Base-by-base conservation (phyloP, 106 monocot genomes). In the Phalaenopsis equestris region DNA sequence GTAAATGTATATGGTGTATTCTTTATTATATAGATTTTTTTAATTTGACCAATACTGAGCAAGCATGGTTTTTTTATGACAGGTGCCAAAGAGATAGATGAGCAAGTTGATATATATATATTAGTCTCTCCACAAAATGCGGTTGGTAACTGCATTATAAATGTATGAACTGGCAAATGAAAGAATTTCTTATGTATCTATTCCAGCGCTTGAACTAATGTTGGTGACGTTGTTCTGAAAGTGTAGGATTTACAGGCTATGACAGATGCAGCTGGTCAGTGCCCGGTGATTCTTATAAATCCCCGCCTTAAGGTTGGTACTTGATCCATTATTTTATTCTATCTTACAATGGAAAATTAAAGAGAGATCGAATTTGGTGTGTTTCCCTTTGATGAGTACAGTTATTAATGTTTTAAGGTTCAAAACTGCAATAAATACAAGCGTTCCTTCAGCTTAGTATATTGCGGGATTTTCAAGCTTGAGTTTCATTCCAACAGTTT, bases 261-360 rank as follows among this genome's bases (percentile, higher is more conserved):
- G 97, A 94, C 92, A 21, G 84, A 87, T 82, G 90, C 94, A 73
- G 97, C 94, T 73, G 97, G 97, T 72, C 64, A 74, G 81, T 88
- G 97, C 58, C 97, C 97, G 47, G 97, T 97, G 37, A 97, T 97
- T 84, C 89, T 97, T n/a, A 83, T 97, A 4, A 97, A 97, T 89
- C 97, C 97, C 23, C 94, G 94, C 11, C 90, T 97, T 11, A 94
- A 97, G 97, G 94, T 97, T 77, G 78, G 72, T 39, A 38, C 9
- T 39, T 72, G 36, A 37, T 72, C 15, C 36, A 14, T 72, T 6
- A n/a, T 21, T 64, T 64, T 0, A 30, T 30, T 30, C 30, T 8
- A 23, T 23, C 64, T 23, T 64, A 21, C 64, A 64, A 21, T 23
- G 64, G 24, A 24, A 9, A 64, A 24, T 64, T 64, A 7, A 64